phyloP scores from a whole-genome alignment of 257 asterid genomes.

The Osmanthus fragrans region DNA sequence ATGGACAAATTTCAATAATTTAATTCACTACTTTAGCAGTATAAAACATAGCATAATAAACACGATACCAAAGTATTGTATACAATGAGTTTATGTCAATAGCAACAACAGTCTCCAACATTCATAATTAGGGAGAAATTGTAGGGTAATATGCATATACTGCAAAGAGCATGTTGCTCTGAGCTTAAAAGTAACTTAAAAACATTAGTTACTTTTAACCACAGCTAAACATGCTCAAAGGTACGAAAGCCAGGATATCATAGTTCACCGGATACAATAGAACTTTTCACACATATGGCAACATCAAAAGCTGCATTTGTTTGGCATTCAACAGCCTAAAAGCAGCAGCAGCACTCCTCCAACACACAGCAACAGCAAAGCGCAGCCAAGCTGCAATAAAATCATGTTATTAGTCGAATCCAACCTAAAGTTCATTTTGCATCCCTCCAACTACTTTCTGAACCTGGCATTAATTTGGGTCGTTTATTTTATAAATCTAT shows the following conservation, averaged over 20 bases:
- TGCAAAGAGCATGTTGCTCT: no score
- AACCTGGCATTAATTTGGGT: background rate
- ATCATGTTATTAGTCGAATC: background rate
- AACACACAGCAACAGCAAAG: conserved; percentile 39
- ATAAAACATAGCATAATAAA: no score
- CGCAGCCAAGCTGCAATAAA: conserved; percentile 32
- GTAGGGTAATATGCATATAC: no score
- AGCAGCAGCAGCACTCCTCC: conserved; percentile 33
- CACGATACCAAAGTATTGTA: no score
- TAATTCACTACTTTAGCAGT: no score
- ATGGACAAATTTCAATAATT: no score
- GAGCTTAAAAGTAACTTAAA: background rate
- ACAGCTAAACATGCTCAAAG: background rate
- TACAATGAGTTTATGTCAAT: no score
- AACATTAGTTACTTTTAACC: background rate
- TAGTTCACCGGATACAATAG: background rate
- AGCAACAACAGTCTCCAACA: background rate
- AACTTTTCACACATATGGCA: background rate
- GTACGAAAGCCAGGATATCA: background rate
- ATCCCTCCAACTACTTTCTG: no score
- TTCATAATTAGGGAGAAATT: no score
- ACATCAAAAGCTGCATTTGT: background rate
- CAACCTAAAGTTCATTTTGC: background rate
- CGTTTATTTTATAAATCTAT: background rate
- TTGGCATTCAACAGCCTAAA: conserved; percentile 8